Percentiles rank a stretch among this genome's conserved stretches.
Evolutionary conservation across 352 stramenopile genomes (phyloP).

Genomic region (Globisporangium abappressorium): DNA sequence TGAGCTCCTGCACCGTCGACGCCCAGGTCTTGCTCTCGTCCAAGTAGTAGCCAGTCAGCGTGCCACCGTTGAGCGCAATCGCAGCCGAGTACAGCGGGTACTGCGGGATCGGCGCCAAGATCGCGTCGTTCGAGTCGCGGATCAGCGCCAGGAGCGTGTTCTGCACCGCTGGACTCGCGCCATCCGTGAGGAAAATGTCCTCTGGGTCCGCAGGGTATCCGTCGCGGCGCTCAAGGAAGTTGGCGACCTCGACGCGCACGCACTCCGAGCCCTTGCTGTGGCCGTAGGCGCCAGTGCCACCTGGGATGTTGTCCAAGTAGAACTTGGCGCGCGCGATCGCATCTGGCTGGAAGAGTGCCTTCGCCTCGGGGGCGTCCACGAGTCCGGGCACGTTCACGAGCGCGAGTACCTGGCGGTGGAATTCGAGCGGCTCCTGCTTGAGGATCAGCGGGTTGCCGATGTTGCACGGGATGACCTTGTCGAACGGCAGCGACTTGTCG

Average conservation of each 20-base stretch:
- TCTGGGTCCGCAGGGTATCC: constrained; percentile 90
- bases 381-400: constrained; percentile 88
- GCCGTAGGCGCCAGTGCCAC: constrained; percentile 91
- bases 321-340: constrained; percentile 85
- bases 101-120: constrained; percentile 98
- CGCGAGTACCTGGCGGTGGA: constrained; percentile 91
- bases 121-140: constrained; percentile 75
- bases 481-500: constrained; percentile 79
- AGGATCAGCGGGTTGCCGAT: constrained; percentile 97
- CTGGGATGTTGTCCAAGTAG: constrained; percentile 86
- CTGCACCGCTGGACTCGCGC: constrained; percentile 93
- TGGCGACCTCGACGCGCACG: constrained; percentile 89
- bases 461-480: constrained; percentile 97
- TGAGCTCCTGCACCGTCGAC: constrained; percentile 87
- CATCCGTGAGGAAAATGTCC: constrained; percentile 97
- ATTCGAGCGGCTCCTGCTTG: constrained; percentile 93
- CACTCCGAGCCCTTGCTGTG: constrained; percentile 88
- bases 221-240: constrained; percentile 87
- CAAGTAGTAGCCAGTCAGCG: constrained; percentile 96
- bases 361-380: constrained; percentile 75
- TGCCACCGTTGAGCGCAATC: constrained; percentile 94
- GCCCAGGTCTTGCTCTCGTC: constrained; percentile 95
- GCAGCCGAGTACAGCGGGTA: constrained; percentile 99
- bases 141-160: constrained; percentile 92
- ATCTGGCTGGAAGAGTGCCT: constrained; percentile 83